Base-by-base conservation (phyloP, 805 yeast species). In the Saccharomycopsis fermentans region DNA sequence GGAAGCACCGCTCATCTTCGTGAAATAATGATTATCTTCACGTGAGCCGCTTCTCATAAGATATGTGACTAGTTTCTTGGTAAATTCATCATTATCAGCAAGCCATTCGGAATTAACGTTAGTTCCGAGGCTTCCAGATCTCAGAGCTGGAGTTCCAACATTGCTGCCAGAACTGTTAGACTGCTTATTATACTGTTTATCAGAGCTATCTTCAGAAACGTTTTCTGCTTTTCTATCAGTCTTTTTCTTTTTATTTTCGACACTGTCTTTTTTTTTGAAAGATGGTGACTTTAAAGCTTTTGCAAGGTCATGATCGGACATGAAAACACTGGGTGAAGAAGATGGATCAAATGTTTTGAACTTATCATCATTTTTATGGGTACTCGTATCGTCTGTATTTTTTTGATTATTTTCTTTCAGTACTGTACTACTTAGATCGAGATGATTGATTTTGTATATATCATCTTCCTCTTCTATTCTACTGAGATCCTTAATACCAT, bases 31-130 rank as follows among this genome's bases (percentile, higher is more conserved):
- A 50, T 73, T 71, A 3, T 72, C 60, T 40, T 63, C 66, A 37
- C 78, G 80, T 57, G 81, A 84, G 59, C 81, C 85, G 2, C 84
- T 77, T 8, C 80, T 73, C 71, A 81, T 74, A 67, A 80, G 82
- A 69, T 74, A 81, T 63, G 77, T 82, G 56, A 79, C 70, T 53
- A 81, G 70, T 59, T 75, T 72, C 55, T 75, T 74, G 3, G 79
- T 73, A 63, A 76, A 79, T 50, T 74, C 75, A 43, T 75, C 70
- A 55, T 69, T 72, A 0, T 73, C 65, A 52, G 68, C 71, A 56
- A 63, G 63, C 71, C 71, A 67, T 57, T 60, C 64, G 12, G 19
- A 19, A 24, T 60, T 54, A 11, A 52, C 55, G 9, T 14, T 43
- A 16, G 26, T 48, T 4, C 40, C 9, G 3, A 36, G 29, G 16